phyloP scores from a whole-genome alignment of 2,329 filamentous ascomycete species.

The Gnomoniopsis smithogilvyi region DNA sequence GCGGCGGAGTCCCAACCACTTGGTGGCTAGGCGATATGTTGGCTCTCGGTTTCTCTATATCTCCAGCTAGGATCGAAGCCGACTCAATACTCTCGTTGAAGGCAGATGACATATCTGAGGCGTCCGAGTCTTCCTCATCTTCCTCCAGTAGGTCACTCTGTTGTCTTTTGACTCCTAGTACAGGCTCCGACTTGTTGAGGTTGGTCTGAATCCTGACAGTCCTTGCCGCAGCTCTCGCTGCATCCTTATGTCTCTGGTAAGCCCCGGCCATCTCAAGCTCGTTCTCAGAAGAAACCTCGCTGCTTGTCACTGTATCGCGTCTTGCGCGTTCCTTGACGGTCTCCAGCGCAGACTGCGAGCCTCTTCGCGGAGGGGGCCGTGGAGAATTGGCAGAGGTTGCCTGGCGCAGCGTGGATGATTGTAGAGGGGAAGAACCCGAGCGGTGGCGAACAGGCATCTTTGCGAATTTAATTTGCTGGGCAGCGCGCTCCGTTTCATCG shows the following conservation, averaged over 20 bases:
- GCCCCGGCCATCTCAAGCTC: conserved; percentile 63
- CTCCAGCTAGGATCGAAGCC: conserved; percentile 65
- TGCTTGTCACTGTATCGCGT: conserved; percentile 76
- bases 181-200: conserved; percentile 45
- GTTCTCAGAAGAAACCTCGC: conserved; percentile 79
- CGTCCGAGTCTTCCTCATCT: conserved; percentile 55
- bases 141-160: conserved; percentile 53
- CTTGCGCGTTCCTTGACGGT: conserved; percentile 66
- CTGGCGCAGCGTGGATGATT: conserved; percentile 61
- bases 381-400: conserved; percentile 47
- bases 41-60: conserved; percentile 47
- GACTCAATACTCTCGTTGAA: conserved; percentile 69
- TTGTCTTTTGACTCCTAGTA: conserved; percentile 39
- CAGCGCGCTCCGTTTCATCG: conserved; percentile 70
- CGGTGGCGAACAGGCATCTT: conserved; percentile 90
- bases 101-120: conserved; percentile 60
- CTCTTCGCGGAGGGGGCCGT: conserved; percentile 50
- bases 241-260: conserved; percentile 62
- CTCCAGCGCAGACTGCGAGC: conserved; percentile 69
- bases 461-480: conserved; percentile 90
- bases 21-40: conserved; percentile 52
- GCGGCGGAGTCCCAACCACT: conserved; percentile 62
- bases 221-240: conserved; percentile 55
- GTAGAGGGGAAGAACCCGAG: conserved; percentile 83
- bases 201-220: conserved; percentile 50